Percentiles rank a stretch among this genome's conserved stretches.
phyloP scores from a whole-genome alignment of 73 alveolate genomes.

The Stentor roeselii region DNA sequence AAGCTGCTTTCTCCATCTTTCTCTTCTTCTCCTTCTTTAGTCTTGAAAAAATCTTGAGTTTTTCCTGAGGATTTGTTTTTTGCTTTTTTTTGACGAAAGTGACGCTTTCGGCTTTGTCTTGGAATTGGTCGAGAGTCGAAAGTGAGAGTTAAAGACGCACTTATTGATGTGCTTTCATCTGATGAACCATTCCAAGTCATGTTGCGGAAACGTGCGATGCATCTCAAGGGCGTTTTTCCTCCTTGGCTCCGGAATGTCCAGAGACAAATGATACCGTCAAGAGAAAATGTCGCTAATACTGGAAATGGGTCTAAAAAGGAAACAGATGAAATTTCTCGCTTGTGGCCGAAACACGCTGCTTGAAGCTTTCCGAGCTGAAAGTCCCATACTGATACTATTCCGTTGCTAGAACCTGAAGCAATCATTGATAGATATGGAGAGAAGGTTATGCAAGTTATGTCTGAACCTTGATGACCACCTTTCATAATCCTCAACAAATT shows the following conservation, averaged over 20 bases:
- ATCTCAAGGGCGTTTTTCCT: conserved; percentile 35
- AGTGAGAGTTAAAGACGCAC: conserved; percentile 28
- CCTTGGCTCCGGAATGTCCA: conserved; percentile 55
- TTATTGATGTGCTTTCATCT: conserved; percentile 42
- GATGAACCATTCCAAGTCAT: conserved; percentile 40
- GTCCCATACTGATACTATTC: conserved; percentile 91
- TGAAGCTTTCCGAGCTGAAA: conserved; percentile 91
- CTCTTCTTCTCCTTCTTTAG: not conserved
- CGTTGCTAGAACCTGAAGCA: conserved; percentile 93
- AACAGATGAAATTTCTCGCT: conserved; percentile 58
- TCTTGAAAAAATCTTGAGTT: not conserved
- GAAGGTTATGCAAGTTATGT: conserved; percentile 76
- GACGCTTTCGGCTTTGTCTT: conserved; percentile 24
- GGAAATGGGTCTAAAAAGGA: conserved; percentile 89
- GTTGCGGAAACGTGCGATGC: conserved; percentile 53
- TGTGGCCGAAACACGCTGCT: conserved; percentile 74
- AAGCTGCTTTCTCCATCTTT: conserved; percentile 24
- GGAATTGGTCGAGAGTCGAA: conserved; percentile 28
- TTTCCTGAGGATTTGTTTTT: not conserved
- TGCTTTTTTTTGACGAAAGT: not conserved
- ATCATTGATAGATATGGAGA: conserved; percentile 72
- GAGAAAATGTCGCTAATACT: conserved; percentile 60
- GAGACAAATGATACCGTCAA: conserved; percentile 60
- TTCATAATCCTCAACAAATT: conserved; percentile 63
- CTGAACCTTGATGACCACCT: conserved; percentile 92